Conservation (phyloP, 805 yeast species). For the Kazachstania psychrophila region DNA sequence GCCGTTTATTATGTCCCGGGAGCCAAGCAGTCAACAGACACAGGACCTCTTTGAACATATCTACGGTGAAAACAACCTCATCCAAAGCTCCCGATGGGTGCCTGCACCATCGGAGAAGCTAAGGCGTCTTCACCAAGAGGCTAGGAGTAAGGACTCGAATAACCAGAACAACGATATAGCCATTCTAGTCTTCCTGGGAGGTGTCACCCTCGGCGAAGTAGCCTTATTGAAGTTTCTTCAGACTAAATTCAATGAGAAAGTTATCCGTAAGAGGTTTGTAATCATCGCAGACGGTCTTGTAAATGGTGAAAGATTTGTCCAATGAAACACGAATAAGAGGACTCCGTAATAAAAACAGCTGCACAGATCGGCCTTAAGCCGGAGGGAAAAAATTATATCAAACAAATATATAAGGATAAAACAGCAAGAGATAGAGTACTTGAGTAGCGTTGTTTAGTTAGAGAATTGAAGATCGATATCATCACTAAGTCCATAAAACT, state of each 20-base stretch:
- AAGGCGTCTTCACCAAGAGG: neutral
- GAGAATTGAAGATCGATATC: no score
- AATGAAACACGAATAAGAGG: no score
- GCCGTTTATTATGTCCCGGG: slow-evolving; percentile 25
- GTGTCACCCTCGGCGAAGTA: slow-evolving; percentile 77
- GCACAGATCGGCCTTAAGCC: neutral
- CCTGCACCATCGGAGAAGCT: slow-evolving; percentile 8
- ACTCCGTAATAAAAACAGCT: neutral
- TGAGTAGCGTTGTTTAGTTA: no score
- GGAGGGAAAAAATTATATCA: no score
- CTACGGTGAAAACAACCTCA: slow-evolving; percentile 15
- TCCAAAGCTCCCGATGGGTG: slow-evolving; percentile 19
- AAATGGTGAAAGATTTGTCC: slow-evolving; percentile 31
- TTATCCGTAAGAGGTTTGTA: slow-evolving; percentile 33
- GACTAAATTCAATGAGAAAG: slow-evolving; percentile 31
- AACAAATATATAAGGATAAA: no score
- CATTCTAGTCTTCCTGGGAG: slow-evolving; percentile 64
- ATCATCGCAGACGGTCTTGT: slow-evolving; percentile 41
- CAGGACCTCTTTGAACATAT: slow-evolving; percentile 20
- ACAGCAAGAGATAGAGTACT: no score
- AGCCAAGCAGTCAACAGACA: slow-evolving; percentile 17
- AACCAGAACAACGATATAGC: slow-evolving; percentile 15
- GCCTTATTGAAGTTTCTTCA: slow-evolving; percentile 61
- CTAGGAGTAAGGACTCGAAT: neutral
- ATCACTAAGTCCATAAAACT: no score